These are phyloP conservation scores for Xylaria sp. DNA, from an alignment of 2,329 filamentous ascomycete species.

Conservation along the genomic window DNA sequence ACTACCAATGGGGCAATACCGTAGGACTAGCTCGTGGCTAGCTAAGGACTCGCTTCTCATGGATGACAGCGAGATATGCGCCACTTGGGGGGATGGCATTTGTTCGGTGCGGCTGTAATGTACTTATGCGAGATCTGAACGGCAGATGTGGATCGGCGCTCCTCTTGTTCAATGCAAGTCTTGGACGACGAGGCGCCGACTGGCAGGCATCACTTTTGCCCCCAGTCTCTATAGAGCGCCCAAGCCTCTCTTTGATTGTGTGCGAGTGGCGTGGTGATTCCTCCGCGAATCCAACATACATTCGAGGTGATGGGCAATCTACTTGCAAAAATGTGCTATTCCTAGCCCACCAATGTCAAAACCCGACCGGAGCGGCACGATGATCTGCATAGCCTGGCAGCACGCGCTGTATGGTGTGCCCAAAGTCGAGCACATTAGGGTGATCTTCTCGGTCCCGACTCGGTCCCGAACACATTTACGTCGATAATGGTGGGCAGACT, in stretches of 20 bases:
- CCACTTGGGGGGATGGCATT: constrained; percentile 13
- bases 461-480: constrained; percentile 20
- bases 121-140: constrained; percentile 26
- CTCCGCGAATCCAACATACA: not conserved
- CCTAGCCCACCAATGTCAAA: not conserved
- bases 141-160: constrained; percentile 28
- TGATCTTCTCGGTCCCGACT: constrained; percentile 25
- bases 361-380: not conserved
- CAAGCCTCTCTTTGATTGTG: not conserved
- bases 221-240: not conserved
- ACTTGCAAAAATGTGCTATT: not conserved
- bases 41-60: constrained; percentile 18
- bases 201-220: not conserved
- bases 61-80: constrained; percentile 4
- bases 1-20: not conserved
- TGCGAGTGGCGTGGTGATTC: too few species aligned
- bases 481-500: not conserved
- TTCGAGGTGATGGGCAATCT: not conserved
- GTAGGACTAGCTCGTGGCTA: not conserved
- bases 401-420: constrained; percentile 1
- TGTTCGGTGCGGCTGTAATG: constrained; percentile 17
- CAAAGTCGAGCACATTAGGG: not conserved
- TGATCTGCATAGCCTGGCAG: constrained; percentile 2
- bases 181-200: not conserved
- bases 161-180: constrained; percentile 12